Conservation (phyloP, 2,329 filamentous ascomycete species). For the Colletotrichum siamense region DNA sequence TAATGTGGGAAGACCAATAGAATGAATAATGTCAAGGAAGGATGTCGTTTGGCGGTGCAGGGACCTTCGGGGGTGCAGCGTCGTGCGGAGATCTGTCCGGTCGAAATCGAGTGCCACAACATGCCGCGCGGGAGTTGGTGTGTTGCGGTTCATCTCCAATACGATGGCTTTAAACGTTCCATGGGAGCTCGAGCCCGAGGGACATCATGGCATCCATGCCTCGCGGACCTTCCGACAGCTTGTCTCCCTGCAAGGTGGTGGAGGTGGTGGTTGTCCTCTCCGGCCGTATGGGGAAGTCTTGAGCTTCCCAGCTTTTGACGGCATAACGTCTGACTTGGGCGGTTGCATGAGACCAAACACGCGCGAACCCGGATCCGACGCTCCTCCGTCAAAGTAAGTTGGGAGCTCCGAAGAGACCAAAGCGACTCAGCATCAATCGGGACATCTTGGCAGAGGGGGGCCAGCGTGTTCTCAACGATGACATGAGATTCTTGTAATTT, state of each 20-base stretch:
- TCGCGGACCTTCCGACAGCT: background rate
- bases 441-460: background rate
- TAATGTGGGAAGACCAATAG: background rate
- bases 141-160: background rate
- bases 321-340: background rate
- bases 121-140: background rate
- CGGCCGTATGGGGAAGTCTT: background rate
- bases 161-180: background rate
- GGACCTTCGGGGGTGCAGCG: background rate
- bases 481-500: background rate
- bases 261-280: background rate
- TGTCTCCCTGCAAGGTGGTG: background rate
- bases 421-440: background rate
- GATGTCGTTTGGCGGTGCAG: background rate
- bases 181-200: background rate
- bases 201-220: background rate
- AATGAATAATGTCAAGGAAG: background rate
- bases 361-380: background rate
- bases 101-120: background rate
- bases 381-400: background rate
- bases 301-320: background rate
- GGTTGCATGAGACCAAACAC: slow-evolving; percentile 5
- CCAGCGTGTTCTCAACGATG: background rate
- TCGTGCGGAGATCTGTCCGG: background rate
- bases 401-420: background rate